Evolutionary conservation across 2,329 filamentous ascomycete genomes (phyloP).

Genomic region (Cadophora malorum): DNA sequence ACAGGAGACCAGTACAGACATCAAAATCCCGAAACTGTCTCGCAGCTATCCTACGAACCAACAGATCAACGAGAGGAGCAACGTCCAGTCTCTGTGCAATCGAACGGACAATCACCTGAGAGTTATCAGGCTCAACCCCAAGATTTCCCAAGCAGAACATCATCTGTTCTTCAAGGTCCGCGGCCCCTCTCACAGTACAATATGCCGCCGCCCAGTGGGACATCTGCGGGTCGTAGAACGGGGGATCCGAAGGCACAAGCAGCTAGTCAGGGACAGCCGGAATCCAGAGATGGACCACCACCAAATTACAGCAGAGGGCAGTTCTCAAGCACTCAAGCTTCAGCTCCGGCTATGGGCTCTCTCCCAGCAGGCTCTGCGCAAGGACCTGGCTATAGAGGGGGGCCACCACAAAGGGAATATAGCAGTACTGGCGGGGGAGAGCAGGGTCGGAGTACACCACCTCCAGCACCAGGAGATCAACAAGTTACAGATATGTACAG

Average conservation of each 20-base stretch:
- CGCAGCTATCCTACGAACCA: constrained; percentile 68
- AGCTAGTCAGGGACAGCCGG: constrained; percentile 36
- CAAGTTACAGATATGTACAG: constrained; percentile 49
- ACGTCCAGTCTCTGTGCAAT: constrained; percentile 42
- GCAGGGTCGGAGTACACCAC: constrained; percentile 54
- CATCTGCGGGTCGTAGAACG: constrained; percentile 40
- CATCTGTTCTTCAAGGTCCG: constrained; percentile 38
- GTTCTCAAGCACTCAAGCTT: constrained; percentile 36
- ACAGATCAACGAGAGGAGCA: constrained; percentile 46
- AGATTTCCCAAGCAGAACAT: constrained; percentile 40
- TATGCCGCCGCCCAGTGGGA: constrained; percentile 40
- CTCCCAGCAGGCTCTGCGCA: constrained; percentile 33
- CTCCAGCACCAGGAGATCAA: constrained; percentile 44
- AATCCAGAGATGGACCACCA: constrained; percentile 40
- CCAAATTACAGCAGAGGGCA: constrained; percentile 41
- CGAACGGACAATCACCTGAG: constrained; percentile 41
- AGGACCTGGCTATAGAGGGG: constrained; percentile 43
- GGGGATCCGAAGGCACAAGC: constrained; percentile 41
- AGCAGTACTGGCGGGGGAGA: constrained; percentile 45
- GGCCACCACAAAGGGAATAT: constrained; percentile 44
- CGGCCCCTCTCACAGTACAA: constrained; percentile 40
- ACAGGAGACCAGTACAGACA: constrained; percentile 47
- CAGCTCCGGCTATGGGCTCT: constrained; percentile 39
- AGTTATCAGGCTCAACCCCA: constrained; percentile 30
- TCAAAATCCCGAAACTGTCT: constrained; percentile 64